These are phyloP conservation scores for Saturnispora quitensis DNA, from an alignment of 805 yeast genomes.

Conservation along the genomic window DNA sequence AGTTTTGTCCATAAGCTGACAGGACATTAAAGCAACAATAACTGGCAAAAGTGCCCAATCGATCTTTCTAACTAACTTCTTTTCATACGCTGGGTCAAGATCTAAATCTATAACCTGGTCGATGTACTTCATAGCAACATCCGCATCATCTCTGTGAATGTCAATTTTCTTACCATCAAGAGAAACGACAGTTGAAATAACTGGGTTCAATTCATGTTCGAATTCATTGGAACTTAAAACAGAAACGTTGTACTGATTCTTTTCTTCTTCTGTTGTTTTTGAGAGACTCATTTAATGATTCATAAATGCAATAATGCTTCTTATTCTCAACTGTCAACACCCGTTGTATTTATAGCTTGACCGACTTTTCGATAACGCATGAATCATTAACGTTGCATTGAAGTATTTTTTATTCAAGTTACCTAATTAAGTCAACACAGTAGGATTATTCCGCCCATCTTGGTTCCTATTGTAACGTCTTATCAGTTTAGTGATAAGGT, in stretches of 20 bases:
- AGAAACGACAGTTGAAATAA: slow-evolving; percentile 9
- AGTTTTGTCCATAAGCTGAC: slow-evolving; percentile 54
- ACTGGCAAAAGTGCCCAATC: slow-evolving; percentile 44
- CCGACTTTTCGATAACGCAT: not conserved
- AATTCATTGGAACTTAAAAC: not conserved
- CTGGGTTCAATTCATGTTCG: slow-evolving; percentile 6
- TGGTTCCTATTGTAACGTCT: not conserved
- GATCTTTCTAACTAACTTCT: slow-evolving; percentile 28
- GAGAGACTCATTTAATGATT: not conserved
- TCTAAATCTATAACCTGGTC: slow-evolving; percentile 5
- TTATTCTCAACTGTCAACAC: not conserved
- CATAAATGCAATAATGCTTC: not conserved
- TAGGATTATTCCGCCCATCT: not conserved
- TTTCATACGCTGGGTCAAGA: slow-evolving; percentile 6
- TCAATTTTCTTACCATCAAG: slow-evolving; percentile 9
- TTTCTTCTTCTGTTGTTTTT: not conserved
- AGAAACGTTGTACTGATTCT: not conserved
- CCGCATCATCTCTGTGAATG: slow-evolving; percentile 11
- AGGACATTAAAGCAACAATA: slow-evolving; percentile 38
- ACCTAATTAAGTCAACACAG: not conserved
- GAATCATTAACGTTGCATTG: not conserved
- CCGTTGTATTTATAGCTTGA: not conserved
- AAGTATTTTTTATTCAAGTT: not conserved
- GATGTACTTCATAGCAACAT: slow-evolving; percentile 11
- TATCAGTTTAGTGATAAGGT: not conserved